Conservation (phyloP, 2,329 filamentous ascomycete genomes). For the Byssoonygena ceratinophila region DNA sequence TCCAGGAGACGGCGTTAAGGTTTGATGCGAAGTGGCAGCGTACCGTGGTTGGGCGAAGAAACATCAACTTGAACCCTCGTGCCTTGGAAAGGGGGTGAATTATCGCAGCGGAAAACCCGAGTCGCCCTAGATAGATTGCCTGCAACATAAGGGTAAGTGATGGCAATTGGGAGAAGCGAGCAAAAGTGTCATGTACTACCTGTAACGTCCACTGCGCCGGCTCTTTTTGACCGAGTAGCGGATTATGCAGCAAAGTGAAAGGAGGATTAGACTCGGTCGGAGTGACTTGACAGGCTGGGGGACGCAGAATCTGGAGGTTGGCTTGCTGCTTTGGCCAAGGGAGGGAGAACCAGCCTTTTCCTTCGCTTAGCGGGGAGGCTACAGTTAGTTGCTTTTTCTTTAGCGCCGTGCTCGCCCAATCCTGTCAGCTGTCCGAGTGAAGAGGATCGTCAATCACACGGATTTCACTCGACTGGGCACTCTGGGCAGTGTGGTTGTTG, state of each 20-base stretch:
- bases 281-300: background rate
- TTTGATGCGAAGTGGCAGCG: slow-evolving; percentile 10
- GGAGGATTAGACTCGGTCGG: background rate
- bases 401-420: slow-evolving; percentile 3
- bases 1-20: background rate
- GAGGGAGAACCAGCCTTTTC: slow-evolving; percentile 5
- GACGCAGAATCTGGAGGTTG: background rate
- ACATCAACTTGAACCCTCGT: background rate
- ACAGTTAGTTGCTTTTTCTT: background rate
- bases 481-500: background rate
- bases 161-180: background rate
- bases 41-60: slow-evolving; percentile 10
- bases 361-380: slow-evolving; percentile 8
- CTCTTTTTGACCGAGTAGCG: no score
- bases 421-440: background rate
- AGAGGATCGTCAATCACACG: background rate
- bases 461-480: background rate
- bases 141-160: background rate
- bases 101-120: slow-evolving; percentile 1
- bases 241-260: background rate
- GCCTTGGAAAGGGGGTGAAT: slow-evolving; percentile 2
- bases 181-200: no score
- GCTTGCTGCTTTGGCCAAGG: background rate
- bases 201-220: background rate
- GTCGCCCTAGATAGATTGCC: background rate